Evolutionary conservation across 768 basidiomycete species (phyloP).

Genomic region (Holtermannia corniformis): DNA sequence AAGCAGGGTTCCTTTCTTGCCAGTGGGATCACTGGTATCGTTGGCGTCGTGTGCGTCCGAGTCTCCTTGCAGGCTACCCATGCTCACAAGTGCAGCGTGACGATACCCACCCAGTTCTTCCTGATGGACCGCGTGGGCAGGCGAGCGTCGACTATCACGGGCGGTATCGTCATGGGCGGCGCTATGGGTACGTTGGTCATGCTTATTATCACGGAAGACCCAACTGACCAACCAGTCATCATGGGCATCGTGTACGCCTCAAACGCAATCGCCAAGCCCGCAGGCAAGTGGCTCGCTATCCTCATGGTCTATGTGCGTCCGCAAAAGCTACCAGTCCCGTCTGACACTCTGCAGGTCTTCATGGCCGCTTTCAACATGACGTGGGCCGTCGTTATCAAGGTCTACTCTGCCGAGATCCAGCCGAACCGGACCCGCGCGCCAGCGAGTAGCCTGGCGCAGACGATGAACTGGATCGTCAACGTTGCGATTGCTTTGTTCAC

Average conservation of each 20-base stretch:
- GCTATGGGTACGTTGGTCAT: not conserved
- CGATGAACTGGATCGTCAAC: constrained; percentile 1
- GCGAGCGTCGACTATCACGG: not conserved
- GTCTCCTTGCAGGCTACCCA: not conserved
- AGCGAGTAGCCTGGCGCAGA: not conserved
- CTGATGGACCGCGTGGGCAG: constrained; percentile 1
- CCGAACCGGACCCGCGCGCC: not conserved
- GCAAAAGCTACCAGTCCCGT: not conserved
- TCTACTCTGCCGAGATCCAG: not conserved
- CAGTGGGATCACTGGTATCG: constrained; percentile 7
- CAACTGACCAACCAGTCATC: too few species aligned
- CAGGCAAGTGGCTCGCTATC: not conserved
- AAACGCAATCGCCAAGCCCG: not conserved
- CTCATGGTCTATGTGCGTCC: constrained; percentile 2
- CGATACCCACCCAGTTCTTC: not conserved
- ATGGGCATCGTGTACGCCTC: not conserved
- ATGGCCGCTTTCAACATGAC: not conserved
- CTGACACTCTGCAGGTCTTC: not conserved
- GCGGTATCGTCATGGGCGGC: constrained; percentile 1
- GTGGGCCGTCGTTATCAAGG: constrained; percentile 2
- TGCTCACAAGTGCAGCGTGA: not conserved
- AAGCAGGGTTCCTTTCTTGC: constrained; percentile 8
- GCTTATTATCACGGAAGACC: too few species aligned
- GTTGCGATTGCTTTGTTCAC: not conserved
- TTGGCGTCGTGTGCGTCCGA: constrained; percentile 7